A percentile compares a stretch with the other conserved stretches of the same genome.
Conservation (phyloP, 371 early-diverging fungal genomes). For the Phascolomyces articulosus region DNA sequence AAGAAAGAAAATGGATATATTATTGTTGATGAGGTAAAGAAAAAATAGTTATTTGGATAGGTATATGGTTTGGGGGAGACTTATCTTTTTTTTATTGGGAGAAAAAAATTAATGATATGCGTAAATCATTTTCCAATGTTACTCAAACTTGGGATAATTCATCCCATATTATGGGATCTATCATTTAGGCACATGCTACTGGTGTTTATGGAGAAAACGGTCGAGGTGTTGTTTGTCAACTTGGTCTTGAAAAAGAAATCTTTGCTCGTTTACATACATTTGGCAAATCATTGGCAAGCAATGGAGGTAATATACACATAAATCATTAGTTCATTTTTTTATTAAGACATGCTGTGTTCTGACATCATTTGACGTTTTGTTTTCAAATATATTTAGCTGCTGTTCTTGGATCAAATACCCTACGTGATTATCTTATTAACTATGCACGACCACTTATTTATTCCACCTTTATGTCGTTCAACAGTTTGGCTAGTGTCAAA, state of each 20-base stretch:
- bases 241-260: slow-evolving; percentile 65
- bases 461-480: slow-evolving; percentile 76
- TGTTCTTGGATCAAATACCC: slow-evolving; percentile 61
- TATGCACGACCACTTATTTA: slow-evolving; percentile 85
- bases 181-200: slow-evolving; percentile 87
- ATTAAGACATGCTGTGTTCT: not conserved
- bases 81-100: not conserved
- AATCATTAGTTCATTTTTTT: not conserved
- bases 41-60: not conserved
- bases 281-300: slow-evolving; percentile 82
- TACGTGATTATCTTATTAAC: slow-evolving; percentile 76
- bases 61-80: not conserved
- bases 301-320: slow-evolving; percentile 87
- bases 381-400: slow-evolving; percentile 53
- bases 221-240: slow-evolving; percentile 66
- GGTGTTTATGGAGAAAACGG: slow-evolving; percentile 76
- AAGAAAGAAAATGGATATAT: slow-evolving; percentile 55
- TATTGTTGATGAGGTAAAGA: slow-evolving; percentile 67
- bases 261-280: slow-evolving; percentile 85
- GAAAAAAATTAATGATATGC: no score
- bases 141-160: no score
- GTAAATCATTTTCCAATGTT: no score
- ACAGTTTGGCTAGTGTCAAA: slow-evolving; percentile 57
- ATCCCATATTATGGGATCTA: no score
- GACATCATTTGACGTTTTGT: not conserved